A percentile compares a stretch with the other conserved stretches of the same genome.
Conservation (phyloP, 75 land plant species). For the Pinus taeda region DNA sequence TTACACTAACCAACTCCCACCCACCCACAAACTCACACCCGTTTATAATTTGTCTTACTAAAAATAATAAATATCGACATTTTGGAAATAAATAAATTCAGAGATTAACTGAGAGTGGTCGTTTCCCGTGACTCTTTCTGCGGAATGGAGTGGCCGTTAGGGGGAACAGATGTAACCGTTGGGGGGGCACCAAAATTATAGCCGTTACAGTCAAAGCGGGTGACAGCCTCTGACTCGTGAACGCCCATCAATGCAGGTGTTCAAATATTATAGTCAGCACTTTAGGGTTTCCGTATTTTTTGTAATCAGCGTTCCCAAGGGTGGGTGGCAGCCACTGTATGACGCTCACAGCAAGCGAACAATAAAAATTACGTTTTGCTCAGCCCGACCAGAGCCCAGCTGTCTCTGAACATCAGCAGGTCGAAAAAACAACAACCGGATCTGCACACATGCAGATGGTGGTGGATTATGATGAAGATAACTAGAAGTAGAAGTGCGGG, state of each 20-base stretch:
- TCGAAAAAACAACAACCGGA: no score
- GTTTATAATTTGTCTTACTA: no score
- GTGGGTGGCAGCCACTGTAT: no score
- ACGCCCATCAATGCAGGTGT: neutral
- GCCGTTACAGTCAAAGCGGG: conserved; percentile 2
- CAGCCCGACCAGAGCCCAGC: conserved; percentile 3
- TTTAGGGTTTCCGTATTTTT: no score
- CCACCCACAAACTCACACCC: no score
- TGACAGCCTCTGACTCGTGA: conserved; percentile 1
- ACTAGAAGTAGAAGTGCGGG: neutral
- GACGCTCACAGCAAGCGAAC: no score
- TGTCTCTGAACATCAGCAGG: conserved; percentile 1
- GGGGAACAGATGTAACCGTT: neutral
- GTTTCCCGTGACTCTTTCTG: neutral
- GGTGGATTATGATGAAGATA: neutral
- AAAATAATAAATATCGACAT: no score
- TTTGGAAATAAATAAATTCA: no score
- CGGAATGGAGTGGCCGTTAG: neutral
- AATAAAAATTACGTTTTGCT: neutral
- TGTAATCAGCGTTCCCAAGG: no score
- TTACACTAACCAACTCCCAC: no score
- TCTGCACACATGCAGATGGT: neutral
- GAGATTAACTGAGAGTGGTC: neutral
- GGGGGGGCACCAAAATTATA: neutral
- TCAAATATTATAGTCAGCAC: no score